Base-by-base conservation (phyloP, 257 asterid species). In the Craterostigma plantagineum region DNA sequence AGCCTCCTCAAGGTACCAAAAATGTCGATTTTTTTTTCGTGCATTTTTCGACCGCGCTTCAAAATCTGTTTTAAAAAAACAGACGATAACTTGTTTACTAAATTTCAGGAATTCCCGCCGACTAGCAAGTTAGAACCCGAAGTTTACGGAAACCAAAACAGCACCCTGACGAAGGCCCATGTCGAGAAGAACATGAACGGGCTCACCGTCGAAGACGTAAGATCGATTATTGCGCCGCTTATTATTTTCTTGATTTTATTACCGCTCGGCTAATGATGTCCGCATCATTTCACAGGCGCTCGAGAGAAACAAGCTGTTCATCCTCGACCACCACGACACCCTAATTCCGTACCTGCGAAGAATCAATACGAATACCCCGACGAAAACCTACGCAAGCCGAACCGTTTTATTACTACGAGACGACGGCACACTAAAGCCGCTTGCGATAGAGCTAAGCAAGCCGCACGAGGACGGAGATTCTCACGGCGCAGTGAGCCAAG, bases 241-340 rank as follows among this genome's bases (percentile, higher is more conserved):
- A n/a, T n/a, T n/a, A n/a, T n/a, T n/a, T n/a, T n/a, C n/a, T n/a
- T n/a, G n/a, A n/a, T n/a, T 35, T 7, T 39, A 18, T 38, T 51
- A 16, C 11, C 30, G 3, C 40, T 35, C 7, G 7, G 11, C 36
- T 41, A 38, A 9, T 49, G 54, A 43, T 16, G 35, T 23, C 34
- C 15, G 38, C 43, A 16, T n/a, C 40, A 53, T 38, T 17, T n/a
- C n/a, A 43, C 73, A 85, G 96, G 96, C 87, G 34, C 53, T 81
- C 10, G 33, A 48, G 37, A 43, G 52, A 0, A 61, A 65, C 9
- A 73, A 50, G 65, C 56, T 86, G 50, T 86, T 77, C 76, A 75
- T 86, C 64, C 51, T 86, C 42, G 92, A 86, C 50, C 92, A 86
- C 49, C 96, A 86, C 34, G 96, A 86, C 37, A 68, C 87, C 4